A percentile compares a stretch with the other conserved stretches of the same genome.
phyloP scores from a whole-genome alignment of 192 early-diverging fungal genomes.

The Nowakowskiella sp. region DNA sequence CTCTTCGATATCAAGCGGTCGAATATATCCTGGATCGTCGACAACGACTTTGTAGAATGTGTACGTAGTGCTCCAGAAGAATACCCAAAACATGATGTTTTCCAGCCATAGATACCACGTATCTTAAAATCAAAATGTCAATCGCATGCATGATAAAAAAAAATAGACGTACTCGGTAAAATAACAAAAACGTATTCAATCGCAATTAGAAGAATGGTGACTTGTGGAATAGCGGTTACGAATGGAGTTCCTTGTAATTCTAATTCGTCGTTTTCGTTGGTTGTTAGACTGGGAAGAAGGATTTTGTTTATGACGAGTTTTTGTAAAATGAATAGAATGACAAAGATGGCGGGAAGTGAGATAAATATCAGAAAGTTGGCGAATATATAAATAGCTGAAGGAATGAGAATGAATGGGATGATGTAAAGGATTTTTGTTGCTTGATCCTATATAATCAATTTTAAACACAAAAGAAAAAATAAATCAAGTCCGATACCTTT shows the following conservation, averaged over 20 bases:
- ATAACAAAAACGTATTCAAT: constrained; percentile 57
- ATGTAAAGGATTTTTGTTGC: constrained; percentile 60
- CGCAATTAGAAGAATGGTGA: constrained; percentile 65
- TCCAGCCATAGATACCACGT: constrained; percentile 50
- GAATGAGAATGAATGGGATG: constrained; percentile 60
- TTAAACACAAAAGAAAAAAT: no score
- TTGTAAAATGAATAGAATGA: constrained; percentile 37
- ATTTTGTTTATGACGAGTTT: constrained; percentile 57
- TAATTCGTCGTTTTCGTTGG: constrained; percentile 16
- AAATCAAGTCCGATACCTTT: no score
- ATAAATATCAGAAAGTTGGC: constrained; percentile 68
- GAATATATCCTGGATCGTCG: constrained; percentile 74
- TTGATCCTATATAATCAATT: constrained; percentile 32
- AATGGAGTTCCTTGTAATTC: constrained; percentile 70
- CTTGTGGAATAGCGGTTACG: constrained; percentile 78
- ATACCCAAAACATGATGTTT: constrained; percentile 60
- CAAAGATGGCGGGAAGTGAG: constrained; percentile 54
- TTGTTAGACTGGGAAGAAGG: no score
- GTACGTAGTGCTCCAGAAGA: constrained; percentile 56
- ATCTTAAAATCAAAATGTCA: constrained; percentile 32
- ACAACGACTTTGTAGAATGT: constrained; percentile 67
- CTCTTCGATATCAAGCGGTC: constrained; percentile 32
- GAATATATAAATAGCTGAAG: constrained; percentile 47
- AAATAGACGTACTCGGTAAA: constrained; percentile 51
- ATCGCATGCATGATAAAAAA: background rate